These are phyloP conservation scores for Cyclocybe aegerita DNA, from an alignment of 768 basidiomycete species.

Conservation along the genomic window DNA sequence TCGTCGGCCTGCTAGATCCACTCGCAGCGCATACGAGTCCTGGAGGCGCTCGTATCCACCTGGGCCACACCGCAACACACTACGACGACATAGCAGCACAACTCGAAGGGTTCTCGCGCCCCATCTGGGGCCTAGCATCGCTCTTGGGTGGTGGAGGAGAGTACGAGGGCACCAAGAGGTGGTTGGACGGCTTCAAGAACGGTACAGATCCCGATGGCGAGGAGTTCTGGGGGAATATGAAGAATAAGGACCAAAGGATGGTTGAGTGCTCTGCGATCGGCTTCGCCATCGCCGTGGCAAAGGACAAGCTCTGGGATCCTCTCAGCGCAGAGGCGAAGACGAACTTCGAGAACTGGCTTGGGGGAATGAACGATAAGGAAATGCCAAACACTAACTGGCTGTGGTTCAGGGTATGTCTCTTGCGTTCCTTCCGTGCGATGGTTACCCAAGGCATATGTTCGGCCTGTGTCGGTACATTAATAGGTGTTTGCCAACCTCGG, in stretches of 20 bases:
- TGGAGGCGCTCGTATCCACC: slow-evolving; percentile 68
- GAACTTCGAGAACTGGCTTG: slow-evolving; percentile 65
- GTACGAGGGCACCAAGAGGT: slow-evolving; percentile 58
- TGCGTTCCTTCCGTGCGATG: not conserved
- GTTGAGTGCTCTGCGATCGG: slow-evolving; percentile 80
- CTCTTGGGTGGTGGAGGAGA: slow-evolving; percentile 63
- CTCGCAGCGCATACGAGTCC: slow-evolving; percentile 69
- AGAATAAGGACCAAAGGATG: slow-evolving; percentile 78
- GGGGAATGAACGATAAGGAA: slow-evolving; percentile 77
- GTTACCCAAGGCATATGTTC: not conserved
- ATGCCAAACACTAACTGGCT: slow-evolving; percentile 87
- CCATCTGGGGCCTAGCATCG: slow-evolving; percentile 73
- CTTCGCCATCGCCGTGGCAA: slow-evolving; percentile 65
- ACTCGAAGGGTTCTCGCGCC: slow-evolving; percentile 75
- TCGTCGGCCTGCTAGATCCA: slow-evolving; percentile 61
- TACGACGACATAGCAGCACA: slow-evolving; percentile 73
- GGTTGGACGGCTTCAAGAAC: slow-evolving; percentile 63
- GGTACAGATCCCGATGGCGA: slow-evolving; percentile 66
- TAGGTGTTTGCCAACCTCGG: slow-evolving; percentile 79
- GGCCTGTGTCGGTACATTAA: not conserved
- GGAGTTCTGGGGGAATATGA: slow-evolving; percentile 79
- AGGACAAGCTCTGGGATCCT: slow-evolving; percentile 64
- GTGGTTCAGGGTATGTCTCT: slow-evolving; percentile 65
- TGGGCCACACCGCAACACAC: slow-evolving; percentile 70
- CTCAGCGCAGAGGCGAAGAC: slow-evolving; percentile 51